Conservation (phyloP, 148 eudicot species). For the Simmondsia chinensis region DNA sequence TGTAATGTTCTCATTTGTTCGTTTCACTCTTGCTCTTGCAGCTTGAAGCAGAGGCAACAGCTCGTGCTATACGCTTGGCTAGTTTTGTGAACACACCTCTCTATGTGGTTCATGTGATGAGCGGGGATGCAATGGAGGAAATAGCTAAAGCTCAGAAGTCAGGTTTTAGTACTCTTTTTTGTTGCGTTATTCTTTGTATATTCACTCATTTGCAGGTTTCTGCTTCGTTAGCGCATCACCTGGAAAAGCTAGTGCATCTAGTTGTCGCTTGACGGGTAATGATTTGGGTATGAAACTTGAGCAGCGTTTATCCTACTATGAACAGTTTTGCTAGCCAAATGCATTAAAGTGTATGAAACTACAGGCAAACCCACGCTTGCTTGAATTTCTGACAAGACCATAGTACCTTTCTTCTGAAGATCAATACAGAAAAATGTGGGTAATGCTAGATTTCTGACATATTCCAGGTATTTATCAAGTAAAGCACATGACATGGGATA, state of each 20-base stretch:
- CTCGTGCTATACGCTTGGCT: conserved; percentile 92
- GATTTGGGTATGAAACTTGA: too few relatives aligned
- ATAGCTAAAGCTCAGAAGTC: conserved; percentile 87
- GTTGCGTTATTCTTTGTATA: not conserved
- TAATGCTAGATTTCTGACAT: too few relatives aligned
- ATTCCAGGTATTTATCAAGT: too few relatives aligned
- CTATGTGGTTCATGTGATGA: conserved; percentile 96
- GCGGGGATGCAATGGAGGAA: conserved; percentile 97
- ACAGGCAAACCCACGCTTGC: too few relatives aligned
- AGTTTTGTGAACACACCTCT: conserved; percentile 82
- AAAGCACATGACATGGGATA: too few relatives aligned
- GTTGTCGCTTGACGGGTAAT: too few relatives aligned
- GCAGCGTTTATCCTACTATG: too few relatives aligned
- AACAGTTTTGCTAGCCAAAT: too few relatives aligned
- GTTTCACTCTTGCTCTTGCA: conserved; percentile 17
- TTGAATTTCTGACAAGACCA: too few relatives aligned
- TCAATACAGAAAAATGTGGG: too few relatives aligned
- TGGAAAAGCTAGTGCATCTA: too few relatives aligned
- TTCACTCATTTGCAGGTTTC: not conserved
- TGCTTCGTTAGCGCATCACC: not conserved
- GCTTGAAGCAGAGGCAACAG: conserved; percentile 98
- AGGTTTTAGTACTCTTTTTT: conserved; percentile 26
- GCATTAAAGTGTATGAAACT: too few relatives aligned
- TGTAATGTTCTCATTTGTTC: not conserved
- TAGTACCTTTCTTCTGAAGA: not conserved